Evolutionary conservation across 371 early-diverging fungal genomes (phyloP).

Genomic region (Synchytrium microbalum): DNA sequence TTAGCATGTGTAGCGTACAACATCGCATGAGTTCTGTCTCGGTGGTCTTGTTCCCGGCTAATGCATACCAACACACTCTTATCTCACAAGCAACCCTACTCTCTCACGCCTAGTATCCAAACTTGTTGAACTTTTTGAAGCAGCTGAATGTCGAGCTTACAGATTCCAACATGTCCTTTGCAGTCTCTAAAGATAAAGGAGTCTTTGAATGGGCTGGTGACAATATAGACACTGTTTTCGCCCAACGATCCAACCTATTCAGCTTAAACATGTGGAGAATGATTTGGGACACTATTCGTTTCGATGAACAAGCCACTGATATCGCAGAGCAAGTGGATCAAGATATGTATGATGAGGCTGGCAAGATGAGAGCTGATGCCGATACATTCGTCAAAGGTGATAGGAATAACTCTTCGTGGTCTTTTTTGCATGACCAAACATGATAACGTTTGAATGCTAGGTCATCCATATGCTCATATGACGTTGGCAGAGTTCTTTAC

Average conservation of each 20-base stretch:
- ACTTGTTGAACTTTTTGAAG: conserved; percentile 38
- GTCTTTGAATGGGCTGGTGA: conserved; percentile 56
- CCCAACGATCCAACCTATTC: conserved; percentile 38
- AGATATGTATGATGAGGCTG: conserved; percentile 26
- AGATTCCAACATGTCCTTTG: conserved; percentile 46
- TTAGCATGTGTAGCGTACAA: too few species aligned
- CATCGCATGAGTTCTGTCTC: too few species aligned
- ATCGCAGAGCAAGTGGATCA: conserved; percentile 34
- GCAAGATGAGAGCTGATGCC: conserved; percentile 12
- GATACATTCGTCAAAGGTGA: too few species aligned
- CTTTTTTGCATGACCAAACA: too few species aligned
- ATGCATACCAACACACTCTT: too few species aligned
- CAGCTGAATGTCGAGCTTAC: conserved; percentile 32
- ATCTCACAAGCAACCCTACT: background rate
- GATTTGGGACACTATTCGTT: conserved; percentile 43
- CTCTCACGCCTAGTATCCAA: conserved; percentile 24
- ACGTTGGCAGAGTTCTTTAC: conserved; percentile 44
- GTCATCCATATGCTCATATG: conserved; percentile 24
- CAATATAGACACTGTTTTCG: conserved; percentile 43
- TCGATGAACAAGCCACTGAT: conserved; percentile 40
- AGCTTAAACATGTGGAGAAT: conserved; percentile 35
- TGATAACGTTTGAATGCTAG: conserved; percentile 7
- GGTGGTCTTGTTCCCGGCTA: too few species aligned
- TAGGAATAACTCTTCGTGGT: too few species aligned
- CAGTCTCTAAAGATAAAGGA: conserved; percentile 49